Evolutionary conservation across 495 filamentous ascomycete genomes (phyloP), one percentile per base, ranked within the genome.

Genomic region (Podospora pseudocomata): DNA sequence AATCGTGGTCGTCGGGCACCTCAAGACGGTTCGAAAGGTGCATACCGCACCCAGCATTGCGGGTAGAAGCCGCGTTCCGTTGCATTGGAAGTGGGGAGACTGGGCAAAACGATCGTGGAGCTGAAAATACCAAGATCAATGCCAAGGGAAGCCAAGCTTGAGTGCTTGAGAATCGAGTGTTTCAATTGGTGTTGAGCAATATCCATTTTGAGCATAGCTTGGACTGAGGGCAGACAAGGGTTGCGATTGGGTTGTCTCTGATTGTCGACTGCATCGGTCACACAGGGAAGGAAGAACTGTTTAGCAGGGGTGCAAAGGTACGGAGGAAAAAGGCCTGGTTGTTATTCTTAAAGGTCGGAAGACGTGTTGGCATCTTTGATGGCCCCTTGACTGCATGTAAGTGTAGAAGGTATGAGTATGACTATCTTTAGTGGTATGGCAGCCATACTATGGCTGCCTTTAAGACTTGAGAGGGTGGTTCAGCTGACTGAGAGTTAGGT

Each of bases 181-280:
- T 32, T 7, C 30, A 1, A 63, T 63, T 63, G 61, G 61, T 63
- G 7, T 63, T 53, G 61, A 63, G 61, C 61, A 32, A 63, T 53
- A 5, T 28, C 61, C 61, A 18, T 23, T 63, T 44, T 44, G 61
- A 32, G 61, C 19, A 44, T 63, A 32, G 61, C 30, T 19, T 9
- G 13, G 0, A 20, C 74, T 49, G 39, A 6, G 39, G 15, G 15
- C 39, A 49, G 39, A 49, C 39, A 49, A 49, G 39, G 39, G 39
- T 13, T 49, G 39, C 9, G 5, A 49, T 49, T 49, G 9, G 39
- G 7, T 49, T 32, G 7, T 7, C 1, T 23, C 23, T 23, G 23
- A 23, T 23, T 23, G 23, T 2, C 1, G 23, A 23, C 23, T 23
- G 23, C 23, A 23, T 23, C 23, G 1, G 23, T 23, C 23, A 23